phyloP scores from a whole-genome alignment of 1,284 basidiomycete species.

The Ceratobasidium sp. region DNA sequence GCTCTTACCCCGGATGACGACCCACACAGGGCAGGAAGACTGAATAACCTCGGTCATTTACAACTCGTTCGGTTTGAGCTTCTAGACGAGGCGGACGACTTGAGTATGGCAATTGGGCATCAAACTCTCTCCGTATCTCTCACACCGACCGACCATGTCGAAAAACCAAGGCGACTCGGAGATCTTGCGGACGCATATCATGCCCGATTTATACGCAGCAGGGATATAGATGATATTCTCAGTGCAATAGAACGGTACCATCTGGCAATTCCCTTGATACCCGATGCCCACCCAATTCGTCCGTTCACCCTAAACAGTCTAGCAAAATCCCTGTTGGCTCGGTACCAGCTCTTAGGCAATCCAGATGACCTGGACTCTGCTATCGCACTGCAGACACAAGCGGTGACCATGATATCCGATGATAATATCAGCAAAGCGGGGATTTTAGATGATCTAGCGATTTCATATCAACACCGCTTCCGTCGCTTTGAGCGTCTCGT shows the following conservation, averaged over 20 bases:
- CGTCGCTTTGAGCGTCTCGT: background rate
- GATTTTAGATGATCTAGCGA: background rate
- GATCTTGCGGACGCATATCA: background rate
- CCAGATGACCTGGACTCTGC: background rate
- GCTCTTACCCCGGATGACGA: background rate
- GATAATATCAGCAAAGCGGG: background rate
- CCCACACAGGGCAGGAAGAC: background rate
- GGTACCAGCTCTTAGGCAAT: background rate
- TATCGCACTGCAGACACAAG: background rate
- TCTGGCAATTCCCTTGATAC: background rate
- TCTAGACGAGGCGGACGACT: background rate
- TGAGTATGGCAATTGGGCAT: background rate
- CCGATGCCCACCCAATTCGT: background rate
- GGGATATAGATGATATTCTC: background rate
- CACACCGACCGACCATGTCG: background rate
- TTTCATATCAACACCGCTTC: background rate
- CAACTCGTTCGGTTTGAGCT: background rate
- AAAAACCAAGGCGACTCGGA: background rate
- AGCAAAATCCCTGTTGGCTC: background rate
- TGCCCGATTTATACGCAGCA: background rate
- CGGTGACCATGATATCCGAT: background rate
- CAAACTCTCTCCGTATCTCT: background rate
- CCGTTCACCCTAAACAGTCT: background rate
- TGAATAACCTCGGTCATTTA: background rate
- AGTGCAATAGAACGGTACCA: background rate